Conservation (phyloP, 2,329 filamentous ascomycete genomes). For the Shiraia sp. region DNA sequence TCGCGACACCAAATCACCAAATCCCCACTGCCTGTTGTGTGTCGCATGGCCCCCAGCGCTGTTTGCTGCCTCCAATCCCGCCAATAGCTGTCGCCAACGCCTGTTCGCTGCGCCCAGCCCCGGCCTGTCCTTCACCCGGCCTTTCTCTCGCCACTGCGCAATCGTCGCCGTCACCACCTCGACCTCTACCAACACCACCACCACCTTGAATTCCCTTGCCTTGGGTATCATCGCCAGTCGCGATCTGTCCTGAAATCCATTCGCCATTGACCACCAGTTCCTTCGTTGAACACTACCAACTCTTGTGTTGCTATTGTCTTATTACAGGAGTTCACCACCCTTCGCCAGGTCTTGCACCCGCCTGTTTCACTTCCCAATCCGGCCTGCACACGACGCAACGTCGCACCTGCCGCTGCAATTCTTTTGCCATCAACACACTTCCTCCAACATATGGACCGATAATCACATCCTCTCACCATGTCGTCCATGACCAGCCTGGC, state of each 20-base stretch:
- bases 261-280: background rate
- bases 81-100: constrained; percentile 18
- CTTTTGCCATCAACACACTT: background rate
- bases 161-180: constrained; percentile 32
- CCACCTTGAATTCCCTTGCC: constrained; percentile 1
- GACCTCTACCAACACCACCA: constrained; percentile 6
- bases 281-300: too few relatives aligned
- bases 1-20: constrained; percentile 18
- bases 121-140: constrained; percentile 13
- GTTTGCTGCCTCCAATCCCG: constrained; percentile 17
- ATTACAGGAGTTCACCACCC: background rate
- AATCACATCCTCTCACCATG: constrained; percentile 8
- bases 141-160: constrained; percentile 29
- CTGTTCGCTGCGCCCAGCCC: constrained; percentile 13
- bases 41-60: constrained; percentile 30
- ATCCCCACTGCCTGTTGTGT: constrained; percentile 7
- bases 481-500: constrained; percentile 6
- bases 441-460: constrained; percentile 11
- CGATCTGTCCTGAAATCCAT: constrained; percentile 1
- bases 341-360: constrained; percentile 6
- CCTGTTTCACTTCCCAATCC: constrained; percentile 10
- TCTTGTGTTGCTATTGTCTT: constrained; percentile 1
- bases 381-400: constrained; percentile 1
- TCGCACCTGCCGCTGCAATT: background rate
- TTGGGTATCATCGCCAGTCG: background rate